Evolutionary conservation across 2,329 filamentous ascomycete genomes (phyloP), one percentile per base, ranked within the genome.

Genomic region (Aureobasidium lini): DNA sequence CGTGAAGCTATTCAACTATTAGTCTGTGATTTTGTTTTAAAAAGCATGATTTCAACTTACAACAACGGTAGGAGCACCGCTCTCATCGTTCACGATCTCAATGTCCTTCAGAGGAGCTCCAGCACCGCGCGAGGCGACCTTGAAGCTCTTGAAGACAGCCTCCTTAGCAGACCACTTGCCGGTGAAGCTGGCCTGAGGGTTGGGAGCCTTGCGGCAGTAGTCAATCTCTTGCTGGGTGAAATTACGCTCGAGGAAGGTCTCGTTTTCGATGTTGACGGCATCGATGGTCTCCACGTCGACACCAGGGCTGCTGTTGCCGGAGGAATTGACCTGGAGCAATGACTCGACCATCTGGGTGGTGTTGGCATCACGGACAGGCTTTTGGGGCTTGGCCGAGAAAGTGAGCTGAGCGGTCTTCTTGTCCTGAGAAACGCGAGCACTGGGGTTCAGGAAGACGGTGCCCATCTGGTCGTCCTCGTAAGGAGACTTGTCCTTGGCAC

Each of bases 81-180:
- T 87, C 65, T 88, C 85, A 69, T 92, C 87, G 68, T 86, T 87
- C 63, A 84, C 74, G 67, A 99, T 93, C 77, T 99, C 95, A 77
- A 99, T 99, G 43, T 97, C 92, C 79, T 87, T 94, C 75, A 99
- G 75, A 15, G 90, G 81, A 61, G 94, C 93, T 64, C 95, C 94
- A 9, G 88, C 92, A 62, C 94, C 94, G 76, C 89, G 86, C 75
- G 92, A 88, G 66, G 82, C 77, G 11, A 97, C 92, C 65, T 92
- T 91, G 13, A 99, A 81, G 39, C 90, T 91, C 84, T 99, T 99
- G 82, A 99, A 99, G 0, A 99, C 92, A 31, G 94, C 94, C 77
- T 99, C 94, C 79, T 99, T 99, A 37, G 94, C 94, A 68, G 88
- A 93, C 94, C 94, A 99, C 66, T 91, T 86, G 52, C 94, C 94